A percentile compares a stretch with the other conserved stretches of the same genome.
These are phyloP conservation scores for Podospora didyma DNA, from an alignment of 495 filamentous ascomycete species.

Conservation along the genomic window DNA sequence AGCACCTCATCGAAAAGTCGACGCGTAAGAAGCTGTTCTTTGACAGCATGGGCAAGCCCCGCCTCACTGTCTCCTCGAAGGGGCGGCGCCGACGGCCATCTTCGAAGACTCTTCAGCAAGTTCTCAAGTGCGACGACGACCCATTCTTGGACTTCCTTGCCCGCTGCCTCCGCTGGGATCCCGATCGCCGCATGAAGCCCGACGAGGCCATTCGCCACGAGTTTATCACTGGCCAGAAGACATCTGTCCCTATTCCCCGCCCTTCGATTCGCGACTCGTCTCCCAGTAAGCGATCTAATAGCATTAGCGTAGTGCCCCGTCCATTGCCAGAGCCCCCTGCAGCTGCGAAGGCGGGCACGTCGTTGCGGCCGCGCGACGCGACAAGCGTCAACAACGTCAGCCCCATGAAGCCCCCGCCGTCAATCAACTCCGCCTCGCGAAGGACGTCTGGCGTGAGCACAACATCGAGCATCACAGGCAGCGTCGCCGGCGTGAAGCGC, in stretches of 20 bases:
- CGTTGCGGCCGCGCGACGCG: constrained; percentile 51
- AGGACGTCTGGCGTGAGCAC: constrained; percentile 35
- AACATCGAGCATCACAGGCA: constrained; percentile 20
- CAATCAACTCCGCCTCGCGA: constrained; percentile 18
- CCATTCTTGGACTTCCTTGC: constrained; percentile 91
- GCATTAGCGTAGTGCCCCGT: constrained; percentile 47
- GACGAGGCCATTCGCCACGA: constrained; percentile 91
- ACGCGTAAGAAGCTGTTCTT: constrained; percentile 97
- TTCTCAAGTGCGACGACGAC: constrained; percentile 93
- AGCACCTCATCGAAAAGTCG: constrained; percentile 95
- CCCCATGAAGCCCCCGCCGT: constrained; percentile 47
- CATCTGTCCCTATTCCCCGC: constrained; percentile 38
- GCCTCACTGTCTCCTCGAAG: constrained; percentile 90
- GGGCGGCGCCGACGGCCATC: constrained; percentile 84
- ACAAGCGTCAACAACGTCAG: constrained; percentile 54
- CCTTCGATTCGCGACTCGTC: constrained; percentile 51
- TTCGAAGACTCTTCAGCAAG: constrained; percentile 86
- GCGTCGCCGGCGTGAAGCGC: constrained; percentile 32
- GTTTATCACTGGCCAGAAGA: constrained; percentile 78
- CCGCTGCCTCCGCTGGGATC: constrained; percentile 93
- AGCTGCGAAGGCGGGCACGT: constrained; percentile 50
- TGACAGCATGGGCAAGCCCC: constrained; percentile 92
- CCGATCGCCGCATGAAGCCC: constrained; percentile 81
- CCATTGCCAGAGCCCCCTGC: constrained; percentile 71
- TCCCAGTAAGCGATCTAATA: constrained; percentile 58